These are phyloP conservation scores for Lentinula novae-zelandiae DNA, from an alignment of 1,284 basidiomycete species.

Conservation along the genomic window DNA sequence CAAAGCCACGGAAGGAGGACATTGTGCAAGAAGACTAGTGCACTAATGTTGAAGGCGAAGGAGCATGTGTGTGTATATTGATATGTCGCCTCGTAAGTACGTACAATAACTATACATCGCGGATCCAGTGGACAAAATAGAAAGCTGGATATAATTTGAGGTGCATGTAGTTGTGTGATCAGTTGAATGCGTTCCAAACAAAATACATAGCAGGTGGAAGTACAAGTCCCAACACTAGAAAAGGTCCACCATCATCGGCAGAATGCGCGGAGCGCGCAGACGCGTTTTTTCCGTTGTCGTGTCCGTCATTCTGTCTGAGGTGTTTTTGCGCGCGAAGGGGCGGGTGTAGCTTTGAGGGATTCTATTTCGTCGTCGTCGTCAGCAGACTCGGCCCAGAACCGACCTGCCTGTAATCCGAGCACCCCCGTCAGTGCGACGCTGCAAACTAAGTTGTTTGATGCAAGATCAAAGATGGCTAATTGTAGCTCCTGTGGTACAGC, in stretches of 20 bases:
- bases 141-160: neutral
- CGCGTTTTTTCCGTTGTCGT: neutral
- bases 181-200: neutral
- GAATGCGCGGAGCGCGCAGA: neutral
- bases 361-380: constrained; percentile 35
- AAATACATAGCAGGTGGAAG: neutral
- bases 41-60: neutral
- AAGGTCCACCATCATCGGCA: neutral
- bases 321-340: constrained; percentile 31
- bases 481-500: constrained; percentile 56
- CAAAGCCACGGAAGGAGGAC: constrained; percentile 81
- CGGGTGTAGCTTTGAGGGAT: constrained; percentile 8
- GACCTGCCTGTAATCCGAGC: constrained; percentile 71
- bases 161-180: neutral
- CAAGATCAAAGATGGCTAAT: constrained; percentile 64
- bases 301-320: constrained; percentile 16
- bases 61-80: constrained; percentile 1
- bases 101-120: constrained; percentile 3
- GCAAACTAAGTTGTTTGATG: constrained; percentile 77
- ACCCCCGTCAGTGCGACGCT: constrained; percentile 80
- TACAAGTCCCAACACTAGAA: too few relatives aligned
- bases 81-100: constrained; percentile 4
- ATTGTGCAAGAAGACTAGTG: constrained; percentile 63
- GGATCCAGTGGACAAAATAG: neutral
- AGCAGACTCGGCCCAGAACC: constrained; percentile 74